Percentiles rank a stretch among this genome's conserved stretches.
phyloP scores from a whole-genome alignment of 2,329 filamentous ascomycete species.

The Apiospora rasikravindrae region DNA sequence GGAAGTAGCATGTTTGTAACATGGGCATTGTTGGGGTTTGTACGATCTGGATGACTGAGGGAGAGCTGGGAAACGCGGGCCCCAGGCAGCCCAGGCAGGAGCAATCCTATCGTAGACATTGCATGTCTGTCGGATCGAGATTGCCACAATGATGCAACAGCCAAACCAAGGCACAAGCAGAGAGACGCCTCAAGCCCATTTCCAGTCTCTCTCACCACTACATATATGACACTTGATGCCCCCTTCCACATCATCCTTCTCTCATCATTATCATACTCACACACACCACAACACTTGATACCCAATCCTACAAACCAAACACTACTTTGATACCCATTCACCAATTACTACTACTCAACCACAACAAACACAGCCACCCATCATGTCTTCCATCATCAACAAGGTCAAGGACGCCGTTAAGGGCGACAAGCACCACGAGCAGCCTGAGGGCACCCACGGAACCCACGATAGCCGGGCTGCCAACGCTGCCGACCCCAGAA shows the following conservation, averaged over 20 bases:
- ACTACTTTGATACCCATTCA: background rate
- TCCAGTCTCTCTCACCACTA: background rate
- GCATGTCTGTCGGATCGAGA: constrained; percentile 9
- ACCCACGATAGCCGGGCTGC: constrained; percentile 28
- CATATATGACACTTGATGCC: background rate
- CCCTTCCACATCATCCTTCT: background rate
- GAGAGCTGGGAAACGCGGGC: background rate
- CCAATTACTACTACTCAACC: background rate
- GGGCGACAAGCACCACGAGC: constrained; percentile 45
- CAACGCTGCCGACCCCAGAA: constrained; percentile 40
- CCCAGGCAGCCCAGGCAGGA: background rate
- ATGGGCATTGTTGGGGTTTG: background rate
- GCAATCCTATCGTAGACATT: constrained; percentile 1
- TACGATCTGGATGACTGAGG: constrained; percentile 1
- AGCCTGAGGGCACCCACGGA: constrained; percentile 39
- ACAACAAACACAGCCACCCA: constrained; percentile 35
- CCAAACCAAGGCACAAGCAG: background rate
- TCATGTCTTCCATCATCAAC: constrained; percentile 63
- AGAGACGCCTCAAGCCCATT: background rate
- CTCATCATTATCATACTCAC: constrained; percentile 8
- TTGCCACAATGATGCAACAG: constrained; percentile 10
- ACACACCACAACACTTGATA: constrained; percentile 3
- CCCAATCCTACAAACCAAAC: constrained; percentile 9
- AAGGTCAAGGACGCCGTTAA: constrained; percentile 63
- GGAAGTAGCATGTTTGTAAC: constrained; percentile 14